phyloP scores from a whole-genome alignment of 805 yeast species.

The Candida quercuum region DNA sequence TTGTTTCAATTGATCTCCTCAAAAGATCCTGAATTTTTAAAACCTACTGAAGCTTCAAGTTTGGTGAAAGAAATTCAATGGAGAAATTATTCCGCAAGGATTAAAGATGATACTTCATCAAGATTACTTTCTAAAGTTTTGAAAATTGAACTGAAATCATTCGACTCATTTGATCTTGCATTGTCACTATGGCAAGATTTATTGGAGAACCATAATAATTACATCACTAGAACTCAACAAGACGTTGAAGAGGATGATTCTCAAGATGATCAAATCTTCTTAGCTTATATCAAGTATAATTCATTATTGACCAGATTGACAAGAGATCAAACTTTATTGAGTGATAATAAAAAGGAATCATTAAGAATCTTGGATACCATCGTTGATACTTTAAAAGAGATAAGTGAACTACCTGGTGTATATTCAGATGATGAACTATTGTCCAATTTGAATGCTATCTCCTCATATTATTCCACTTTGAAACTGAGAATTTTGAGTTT shows the following conservation, averaged over 20 bases:
- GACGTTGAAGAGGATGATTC: conserved; percentile 51
- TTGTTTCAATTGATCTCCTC: conserved; percentile 35
- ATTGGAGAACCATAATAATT: conserved; percentile 51
- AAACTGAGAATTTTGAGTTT: conserved; percentile 41
- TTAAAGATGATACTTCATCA: conserved; percentile 71
- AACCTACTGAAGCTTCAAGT: conserved; percentile 20
- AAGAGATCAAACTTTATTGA: conserved; percentile 47
- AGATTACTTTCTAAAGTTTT: conserved; percentile 42
- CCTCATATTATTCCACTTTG: conserved; percentile 39
- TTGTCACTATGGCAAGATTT: conserved; percentile 68
- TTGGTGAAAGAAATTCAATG: conserved; percentile 47
- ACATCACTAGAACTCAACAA: conserved; percentile 44
- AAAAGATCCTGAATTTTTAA: conserved; percentile 22
- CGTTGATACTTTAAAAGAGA: conserved; percentile 45
- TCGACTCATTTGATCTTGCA: conserved; percentile 48
- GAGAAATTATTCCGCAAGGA: conserved; percentile 56
- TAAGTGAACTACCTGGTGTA: conserved; percentile 87
- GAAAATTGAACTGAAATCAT: conserved; percentile 27
- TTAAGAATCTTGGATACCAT: conserved; percentile 36
- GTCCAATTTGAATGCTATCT: conserved; percentile 46
- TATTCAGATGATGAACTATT: conserved; percentile 72
- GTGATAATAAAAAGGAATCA: conserved; percentile 27
- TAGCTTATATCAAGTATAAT: conserved; percentile 71
- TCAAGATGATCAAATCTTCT: conserved; percentile 68
- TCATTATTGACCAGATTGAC: conserved; percentile 59